These are phyloP conservation scores for Epipyxis sp. DNA, from an alignment of 108 stramenopile genomes.

Conservation along the genomic window DNA sequence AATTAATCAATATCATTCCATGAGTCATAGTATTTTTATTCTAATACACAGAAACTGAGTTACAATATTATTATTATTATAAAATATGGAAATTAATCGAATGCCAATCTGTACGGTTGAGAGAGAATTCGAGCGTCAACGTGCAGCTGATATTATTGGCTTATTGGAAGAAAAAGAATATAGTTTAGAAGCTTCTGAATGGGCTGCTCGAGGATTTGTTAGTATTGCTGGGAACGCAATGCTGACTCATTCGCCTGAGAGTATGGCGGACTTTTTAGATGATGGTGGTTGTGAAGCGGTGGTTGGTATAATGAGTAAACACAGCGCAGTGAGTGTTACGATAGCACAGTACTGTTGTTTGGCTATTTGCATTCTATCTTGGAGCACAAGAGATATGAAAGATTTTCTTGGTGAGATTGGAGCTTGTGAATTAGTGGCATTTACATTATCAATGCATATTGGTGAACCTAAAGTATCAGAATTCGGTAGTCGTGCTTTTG, in stretches of 20 bases:
- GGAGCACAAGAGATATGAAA: slow-evolving; percentile 10
- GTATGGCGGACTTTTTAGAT: slow-evolving; percentile 10
- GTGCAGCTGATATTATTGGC: neutral
- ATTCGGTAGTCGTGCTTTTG: slow-evolving; percentile 2
- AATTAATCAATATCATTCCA: too few relatives aligned
- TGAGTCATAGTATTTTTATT: too few relatives aligned
- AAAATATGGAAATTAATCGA: neutral
- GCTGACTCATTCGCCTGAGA: neutral
- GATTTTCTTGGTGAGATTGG: slow-evolving; percentile 29
- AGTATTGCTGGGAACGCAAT: slow-evolving; percentile 14
- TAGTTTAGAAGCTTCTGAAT: neutral
- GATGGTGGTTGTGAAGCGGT: slow-evolving; percentile 22
- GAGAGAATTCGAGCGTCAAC: neutral
- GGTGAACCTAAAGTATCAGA: slow-evolving; percentile 16
- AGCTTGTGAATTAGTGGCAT: slow-evolving; percentile 18
- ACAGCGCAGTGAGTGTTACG: neutral
- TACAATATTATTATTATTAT: too few relatives aligned
- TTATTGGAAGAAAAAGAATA: neutral
- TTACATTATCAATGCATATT: neutral
- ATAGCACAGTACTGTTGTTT: slow-evolving; percentile 16
- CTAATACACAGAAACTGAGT: too few relatives aligned
- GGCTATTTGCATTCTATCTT: neutral
- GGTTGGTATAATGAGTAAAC: slow-evolving; percentile 10
- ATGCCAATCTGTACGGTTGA: neutral
- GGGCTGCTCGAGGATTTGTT: neutral